A percentile compares a stretch with the other conserved stretches of the same genome.
Conservation (phyloP, 306 rosid species). For the Citrullus mucosospermus region DNA sequence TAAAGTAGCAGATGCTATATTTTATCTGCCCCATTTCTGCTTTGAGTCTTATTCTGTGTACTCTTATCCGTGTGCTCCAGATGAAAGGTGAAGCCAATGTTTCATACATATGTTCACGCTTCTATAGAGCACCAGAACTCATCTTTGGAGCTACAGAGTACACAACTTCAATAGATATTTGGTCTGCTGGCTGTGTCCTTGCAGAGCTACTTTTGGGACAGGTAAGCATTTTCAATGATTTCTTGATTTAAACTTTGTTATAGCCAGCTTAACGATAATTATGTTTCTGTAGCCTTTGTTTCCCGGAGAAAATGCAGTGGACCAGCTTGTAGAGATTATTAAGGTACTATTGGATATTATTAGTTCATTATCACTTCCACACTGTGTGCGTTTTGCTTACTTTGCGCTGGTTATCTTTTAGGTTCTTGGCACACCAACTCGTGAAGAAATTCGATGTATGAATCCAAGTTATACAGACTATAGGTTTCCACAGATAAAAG, state of each 20-base stretch:
- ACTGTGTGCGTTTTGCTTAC: neutral
- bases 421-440: slow-evolving; percentile 97
- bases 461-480: slow-evolving; percentile 91
- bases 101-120: slow-evolving; percentile 89
- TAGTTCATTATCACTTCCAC: neutral
- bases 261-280: neutral
- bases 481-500: slow-evolving; percentile 87
- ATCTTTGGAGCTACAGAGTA: slow-evolving; percentile 97
- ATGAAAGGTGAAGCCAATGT: slow-evolving; percentile 88
- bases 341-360: slow-evolving; percentile 30
- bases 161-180: slow-evolving; percentile 87
- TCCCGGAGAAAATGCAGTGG: slow-evolving; percentile 94
- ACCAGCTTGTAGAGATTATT: slow-evolving; percentile 94
- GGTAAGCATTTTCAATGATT: slow-evolving; percentile 31
- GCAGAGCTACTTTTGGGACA: slow-evolving; percentile 97
- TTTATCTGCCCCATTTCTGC: neutral
- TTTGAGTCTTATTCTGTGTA: slow-evolving; percentile 7
- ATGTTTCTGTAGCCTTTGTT: slow-evolving; percentile 65
- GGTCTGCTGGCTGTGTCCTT: slow-evolving; percentile 99
- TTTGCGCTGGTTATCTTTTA: slow-evolving; percentile 16
- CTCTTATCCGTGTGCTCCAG: slow-evolving; percentile 22
- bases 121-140: slow-evolving; percentile 94
- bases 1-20: neutral
- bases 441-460: slow-evolving; percentile 98
- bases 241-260: neutral